phyloP scores from a whole-genome alignment of 495 filamentous ascomycete genomes.

The Daldinia bambusicola region DNA sequence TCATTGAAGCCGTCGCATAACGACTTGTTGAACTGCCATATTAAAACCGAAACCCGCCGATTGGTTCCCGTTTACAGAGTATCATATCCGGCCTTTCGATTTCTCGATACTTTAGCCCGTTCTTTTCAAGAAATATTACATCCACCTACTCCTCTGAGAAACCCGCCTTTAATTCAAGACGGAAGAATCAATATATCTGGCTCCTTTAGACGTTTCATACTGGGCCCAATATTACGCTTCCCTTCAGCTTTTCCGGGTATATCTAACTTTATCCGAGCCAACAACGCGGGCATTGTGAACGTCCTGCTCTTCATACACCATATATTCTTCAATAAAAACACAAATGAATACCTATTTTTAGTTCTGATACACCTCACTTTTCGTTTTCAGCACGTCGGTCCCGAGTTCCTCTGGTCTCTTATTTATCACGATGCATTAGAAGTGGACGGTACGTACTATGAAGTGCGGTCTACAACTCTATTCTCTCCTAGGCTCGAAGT shows the following conservation, averaged over 20 bases:
- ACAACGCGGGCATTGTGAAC: neutral
- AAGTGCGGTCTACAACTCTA: neutral
- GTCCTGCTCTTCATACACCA: neutral
- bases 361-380: neutral
- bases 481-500: neutral
- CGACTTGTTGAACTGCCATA: neutral
- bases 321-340: neutral
- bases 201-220: neutral
- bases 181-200: neutral
- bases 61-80: neutral
- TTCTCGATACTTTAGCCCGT: neutral
- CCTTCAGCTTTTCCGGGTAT: neutral
- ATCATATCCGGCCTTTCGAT: conserved; percentile 1
- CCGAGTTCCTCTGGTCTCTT: neutral
- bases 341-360: too few relatives aligned
- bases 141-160: neutral
- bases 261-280: neutral
- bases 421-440: conserved; percentile 1
- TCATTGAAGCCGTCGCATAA: neutral
- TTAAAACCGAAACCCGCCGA: neutral
- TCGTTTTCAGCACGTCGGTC: neutral
- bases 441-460: neutral
- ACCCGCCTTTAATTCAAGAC: neutral
- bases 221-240: neutral
- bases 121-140: neutral